These are phyloP conservation scores for Zanthoxylum bungeanum DNA, from an alignment of 345 rosid species.

Conservation along the genomic window DNA sequence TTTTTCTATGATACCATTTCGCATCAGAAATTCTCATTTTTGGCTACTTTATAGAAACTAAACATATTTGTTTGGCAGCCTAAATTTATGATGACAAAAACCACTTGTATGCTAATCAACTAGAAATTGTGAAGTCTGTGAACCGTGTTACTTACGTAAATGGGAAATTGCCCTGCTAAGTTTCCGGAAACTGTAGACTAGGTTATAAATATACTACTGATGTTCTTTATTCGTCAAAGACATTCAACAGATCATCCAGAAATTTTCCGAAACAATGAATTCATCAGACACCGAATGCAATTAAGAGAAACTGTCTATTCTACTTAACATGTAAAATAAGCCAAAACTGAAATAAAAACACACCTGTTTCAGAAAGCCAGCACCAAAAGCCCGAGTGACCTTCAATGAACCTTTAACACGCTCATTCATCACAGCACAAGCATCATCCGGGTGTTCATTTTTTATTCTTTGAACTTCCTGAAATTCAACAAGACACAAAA, in stretches of 20 bases:
- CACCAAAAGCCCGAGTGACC: slow-evolving; percentile 97
- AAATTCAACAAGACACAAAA: slow-evolving; percentile 7
- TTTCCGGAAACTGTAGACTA: neutral
- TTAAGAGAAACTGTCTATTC: neutral
- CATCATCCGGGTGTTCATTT: slow-evolving; percentile 81
- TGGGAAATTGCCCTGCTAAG: neutral
- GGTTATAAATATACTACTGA: neutral
- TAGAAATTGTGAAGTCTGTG: neutral
- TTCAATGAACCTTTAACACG: slow-evolving; percentile 93
- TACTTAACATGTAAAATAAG: neutral
- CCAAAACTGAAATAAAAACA: neutral
- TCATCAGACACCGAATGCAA: neutral
- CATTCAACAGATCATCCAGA: neutral
- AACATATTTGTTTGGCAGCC: neutral
- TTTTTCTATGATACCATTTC: neutral
- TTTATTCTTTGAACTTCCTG: slow-evolving; percentile 90
- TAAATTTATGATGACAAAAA: neutral
- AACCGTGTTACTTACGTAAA: too few species aligned
- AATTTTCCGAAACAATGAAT: neutral
- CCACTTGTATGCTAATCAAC: neutral
- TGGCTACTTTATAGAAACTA: neutral
- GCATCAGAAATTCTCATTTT: neutral
- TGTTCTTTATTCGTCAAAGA: neutral
- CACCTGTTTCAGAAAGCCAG: slow-evolving; percentile 94
- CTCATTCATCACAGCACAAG: slow-evolving; percentile 59